Evolutionary conservation across 2,329 filamentous ascomycete genomes (phyloP), one percentile per base, ranked within the genome.

Genomic region (Fusarium transvaalense): DNA sequence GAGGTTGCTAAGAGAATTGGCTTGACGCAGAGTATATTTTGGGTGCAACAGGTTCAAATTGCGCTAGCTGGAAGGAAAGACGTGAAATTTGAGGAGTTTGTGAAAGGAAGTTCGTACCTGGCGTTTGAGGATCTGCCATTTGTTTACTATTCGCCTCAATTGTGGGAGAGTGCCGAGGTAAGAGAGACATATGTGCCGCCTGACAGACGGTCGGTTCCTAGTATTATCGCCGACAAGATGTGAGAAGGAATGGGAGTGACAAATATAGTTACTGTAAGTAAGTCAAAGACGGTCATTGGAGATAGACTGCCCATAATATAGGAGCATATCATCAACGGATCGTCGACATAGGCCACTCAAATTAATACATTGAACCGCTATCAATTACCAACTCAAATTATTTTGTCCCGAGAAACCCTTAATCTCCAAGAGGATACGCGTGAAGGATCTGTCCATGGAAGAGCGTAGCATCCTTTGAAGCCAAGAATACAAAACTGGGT

Each of bases 401-500:
- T 25, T 25, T 25, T 6, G 23, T 25, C 6, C 23, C 23, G 23
- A 25, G 23, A 4, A 5, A 4, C 23, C 7, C 7, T 4, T 68
- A 82, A 37, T 82, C 80, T 0, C 80, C 80, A 13, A 81, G 57
- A 0, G 79, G 80, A 47, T 82, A 82, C 1, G 80, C 73, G 37
- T 82, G 80, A 31, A 82, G 54, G 2, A 81, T 72, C 64, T 82
- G 80, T 2, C 80, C 80, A 21, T 81, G 76, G 34, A 76, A 82
- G 34, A 82, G 54, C 56, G 77, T 75, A 0, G 79, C 71, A 61
- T 82, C 80, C 70, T 81, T 81, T 2, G 73, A 76, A 3, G 80
- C 80, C 29, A 82, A 60, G 43, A 82, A 83, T 0, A 82, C 77
- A 54, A 78, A 81, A 31, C 76, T 78, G 0, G 81, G 79, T 1